These are phyloP conservation scores for Aspergillus flavus DNA, from an alignment of 2,329 filamentous ascomycete species.

Conservation along the genomic window DNA sequence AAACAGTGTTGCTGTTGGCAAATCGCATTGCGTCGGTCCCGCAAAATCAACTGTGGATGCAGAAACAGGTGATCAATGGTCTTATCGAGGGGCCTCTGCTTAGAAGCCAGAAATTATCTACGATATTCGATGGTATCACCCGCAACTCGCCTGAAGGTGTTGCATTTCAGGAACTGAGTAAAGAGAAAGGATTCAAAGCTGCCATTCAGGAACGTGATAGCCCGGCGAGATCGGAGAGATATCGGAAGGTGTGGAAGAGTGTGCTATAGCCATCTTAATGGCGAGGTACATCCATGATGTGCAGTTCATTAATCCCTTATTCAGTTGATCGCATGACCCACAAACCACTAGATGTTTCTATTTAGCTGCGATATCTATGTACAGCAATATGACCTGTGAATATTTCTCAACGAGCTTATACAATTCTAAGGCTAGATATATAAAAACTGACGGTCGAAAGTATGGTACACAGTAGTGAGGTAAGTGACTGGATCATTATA, in stretches of 20 bases:
- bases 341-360: neutral
- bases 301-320: neutral
- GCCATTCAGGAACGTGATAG: slow-evolving; percentile 2
- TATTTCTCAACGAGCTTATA: neutral
- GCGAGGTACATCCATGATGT: neutral
- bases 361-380: neutral
- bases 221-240: slow-evolving; percentile 2
- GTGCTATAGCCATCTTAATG: neutral
- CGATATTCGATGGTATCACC: slow-evolving; percentile 12
- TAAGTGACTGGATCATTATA: too few relatives aligned
- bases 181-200: slow-evolving; percentile 8
- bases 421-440: neutral
- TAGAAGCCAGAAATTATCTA: slow-evolving; percentile 2
- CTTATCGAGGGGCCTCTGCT: slow-evolving; percentile 4
- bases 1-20: slow-evolving; percentile 3
- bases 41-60: slow-evolving; percentile 14
- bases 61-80: slow-evolving; percentile 12
- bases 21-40: slow-evolving; percentile 10
- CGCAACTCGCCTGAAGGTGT: slow-evolving; percentile 12
- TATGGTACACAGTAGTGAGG: too few relatives aligned
- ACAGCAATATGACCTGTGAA: neutral
- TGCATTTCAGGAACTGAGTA: slow-evolving; percentile 5
- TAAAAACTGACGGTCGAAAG: neutral
- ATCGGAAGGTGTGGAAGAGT: slow-evolving; percentile 11
- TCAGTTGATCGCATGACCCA: neutral